phyloP scores from a whole-genome alignment of 1,284 basidiomycete genomes.

The Leccinum fuscescens region DNA sequence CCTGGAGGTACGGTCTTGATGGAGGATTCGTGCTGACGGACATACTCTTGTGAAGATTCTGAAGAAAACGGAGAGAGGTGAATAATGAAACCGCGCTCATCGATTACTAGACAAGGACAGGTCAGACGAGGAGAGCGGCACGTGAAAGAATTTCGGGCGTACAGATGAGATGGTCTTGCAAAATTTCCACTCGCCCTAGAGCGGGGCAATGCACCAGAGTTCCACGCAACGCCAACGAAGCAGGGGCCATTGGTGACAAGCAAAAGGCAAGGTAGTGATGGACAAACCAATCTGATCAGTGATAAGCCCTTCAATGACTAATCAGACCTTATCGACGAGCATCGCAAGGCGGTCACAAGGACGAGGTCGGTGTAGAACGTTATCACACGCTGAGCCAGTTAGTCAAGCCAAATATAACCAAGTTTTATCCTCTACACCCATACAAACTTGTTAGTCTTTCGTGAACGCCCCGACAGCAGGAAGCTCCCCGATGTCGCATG shows the following conservation, averaged over 20 bases:
- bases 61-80: slow-evolving; percentile 44
- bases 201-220: slow-evolving; percentile 57
- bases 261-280: neutral
- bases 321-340: neutral
- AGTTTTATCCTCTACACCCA: neutral
- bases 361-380: neutral
- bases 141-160: neutral
- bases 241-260: slow-evolving; percentile 9
- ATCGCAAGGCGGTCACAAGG: neutral
- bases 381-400: neutral
- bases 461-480: slow-evolving; percentile 8
- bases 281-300: neutral
- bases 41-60: slow-evolving; percentile 34
- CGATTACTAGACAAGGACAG: slow-evolving; percentile 40
- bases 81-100: slow-evolving; percentile 53
- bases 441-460: neutral
- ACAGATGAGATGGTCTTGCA: slow-evolving; percentile 60
- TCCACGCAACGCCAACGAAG: slow-evolving; percentile 38
- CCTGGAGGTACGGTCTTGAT: slow-evolving; percentile 46
- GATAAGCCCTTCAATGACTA: neutral
- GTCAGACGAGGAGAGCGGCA: slow-evolving; percentile 2
- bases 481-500: slow-evolving; percentile 37
- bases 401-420: neutral
- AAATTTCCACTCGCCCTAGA: slow-evolving; percentile 52
- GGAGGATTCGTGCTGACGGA: slow-evolving; percentile 22